Evolutionary conservation across 2,329 filamentous ascomycete genomes (phyloP).

Genomic region (Penicillium rolfsii): DNA sequence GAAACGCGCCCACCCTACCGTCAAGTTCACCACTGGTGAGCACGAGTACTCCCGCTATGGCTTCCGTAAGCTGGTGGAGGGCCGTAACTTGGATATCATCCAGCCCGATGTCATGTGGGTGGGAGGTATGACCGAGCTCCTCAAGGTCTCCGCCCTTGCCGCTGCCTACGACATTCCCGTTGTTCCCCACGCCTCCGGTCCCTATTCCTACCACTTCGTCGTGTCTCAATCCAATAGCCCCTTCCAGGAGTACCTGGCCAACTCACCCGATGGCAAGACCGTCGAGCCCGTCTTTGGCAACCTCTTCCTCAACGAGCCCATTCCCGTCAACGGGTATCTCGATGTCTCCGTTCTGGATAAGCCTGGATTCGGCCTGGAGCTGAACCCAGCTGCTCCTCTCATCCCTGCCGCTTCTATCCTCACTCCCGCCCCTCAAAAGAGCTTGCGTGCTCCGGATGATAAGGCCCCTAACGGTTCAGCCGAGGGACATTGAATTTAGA

Average conservation of each 20-base stretch:
- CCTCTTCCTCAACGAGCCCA: constrained; percentile 86
- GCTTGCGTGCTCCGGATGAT: constrained; percentile 43
- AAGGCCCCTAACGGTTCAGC: constrained; percentile 29
- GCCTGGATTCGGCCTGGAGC: constrained; percentile 85
- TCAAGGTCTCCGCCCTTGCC: constrained; percentile 86
- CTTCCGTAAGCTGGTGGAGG: constrained; percentile 91
- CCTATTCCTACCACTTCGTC: constrained; percentile 96
- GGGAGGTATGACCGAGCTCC: constrained; percentile 86
- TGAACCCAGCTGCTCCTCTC: constrained; percentile 80
- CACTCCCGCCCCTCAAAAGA: constrained; percentile 62
- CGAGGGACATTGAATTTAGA: constrained; percentile 10
- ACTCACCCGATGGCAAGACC: constrained; percentile 86
- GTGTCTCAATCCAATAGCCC: constrained; percentile 90
- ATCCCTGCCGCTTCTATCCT: constrained; percentile 76
- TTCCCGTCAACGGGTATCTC: constrained; percentile 79
- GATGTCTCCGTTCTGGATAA: constrained; percentile 80
- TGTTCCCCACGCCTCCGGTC: constrained; percentile 90
- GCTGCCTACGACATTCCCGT: constrained; percentile 93
- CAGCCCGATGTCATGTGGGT: constrained; percentile 99
- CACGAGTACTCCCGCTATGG: constrained; percentile 94
- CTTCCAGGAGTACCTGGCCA: constrained; percentile 95
- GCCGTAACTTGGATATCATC: constrained; percentile 88
- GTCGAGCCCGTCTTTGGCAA: constrained; percentile 92
- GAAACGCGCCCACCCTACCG: constrained; percentile 84
- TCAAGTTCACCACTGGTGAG: constrained; percentile 95